Conservation (phyloP, 176 grass and related monocot genomes). For the Avena eriantha region DNA sequence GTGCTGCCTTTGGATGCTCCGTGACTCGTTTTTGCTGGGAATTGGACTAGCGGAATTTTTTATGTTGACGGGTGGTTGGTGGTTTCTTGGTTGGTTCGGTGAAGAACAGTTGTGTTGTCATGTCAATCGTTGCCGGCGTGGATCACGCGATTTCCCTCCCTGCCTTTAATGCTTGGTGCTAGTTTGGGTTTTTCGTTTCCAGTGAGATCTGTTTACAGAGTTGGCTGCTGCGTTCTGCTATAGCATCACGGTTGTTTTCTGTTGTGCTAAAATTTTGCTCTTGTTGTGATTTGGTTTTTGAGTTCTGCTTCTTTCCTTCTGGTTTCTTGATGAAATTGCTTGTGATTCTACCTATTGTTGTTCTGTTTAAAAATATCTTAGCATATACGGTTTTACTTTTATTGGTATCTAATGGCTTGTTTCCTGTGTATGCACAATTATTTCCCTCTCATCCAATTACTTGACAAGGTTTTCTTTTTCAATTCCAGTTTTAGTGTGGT, state of each 20-base stretch:
- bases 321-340: constrained; percentile 10
- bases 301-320: background rate
- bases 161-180: background rate
- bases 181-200: constrained; percentile 2
- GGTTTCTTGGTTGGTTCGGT: constrained; percentile 36
- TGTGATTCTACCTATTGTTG: background rate
- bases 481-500: constrained; percentile 31
- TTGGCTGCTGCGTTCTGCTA: background rate
- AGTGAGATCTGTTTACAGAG: constrained; percentile 21
- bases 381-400: too few species aligned
- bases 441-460: constrained; percentile 3
- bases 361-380: background rate
- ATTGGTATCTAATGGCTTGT: background rate
- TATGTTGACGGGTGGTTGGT: constrained; percentile 37
- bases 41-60: constrained; percentile 38
- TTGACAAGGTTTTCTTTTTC: background rate
- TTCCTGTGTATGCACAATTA: constrained; percentile 14
- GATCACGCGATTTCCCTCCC: constrained; percentile 25
- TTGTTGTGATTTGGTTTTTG: background rate
- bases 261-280: background rate
- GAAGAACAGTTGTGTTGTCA: constrained; percentile 16
- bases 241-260: background rate
- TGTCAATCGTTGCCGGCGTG: constrained; percentile 20
- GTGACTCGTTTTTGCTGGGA: constrained; percentile 14
- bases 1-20: background rate